Evolutionary conservation across 2,329 filamentous ascomycete genomes (phyloP).

Genomic region (Myriosclerotinia scirpicola): DNA sequence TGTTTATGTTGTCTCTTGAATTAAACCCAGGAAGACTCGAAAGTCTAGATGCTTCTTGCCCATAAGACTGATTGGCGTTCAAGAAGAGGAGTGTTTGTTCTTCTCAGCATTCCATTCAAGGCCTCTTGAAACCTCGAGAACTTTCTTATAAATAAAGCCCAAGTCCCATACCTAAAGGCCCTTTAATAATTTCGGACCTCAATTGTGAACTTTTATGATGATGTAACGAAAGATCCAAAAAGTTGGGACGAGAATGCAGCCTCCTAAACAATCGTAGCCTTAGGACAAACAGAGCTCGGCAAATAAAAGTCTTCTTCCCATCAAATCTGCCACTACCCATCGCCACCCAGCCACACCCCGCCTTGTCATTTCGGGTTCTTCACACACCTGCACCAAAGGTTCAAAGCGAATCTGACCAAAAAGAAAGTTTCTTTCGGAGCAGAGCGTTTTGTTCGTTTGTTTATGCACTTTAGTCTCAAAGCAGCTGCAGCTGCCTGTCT

Average conservation of each 20-base stretch:
- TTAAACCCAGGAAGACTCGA: neutral
- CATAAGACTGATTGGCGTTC: neutral
- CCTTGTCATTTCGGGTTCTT: neutral
- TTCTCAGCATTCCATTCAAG: fast-evolving
- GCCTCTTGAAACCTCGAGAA: neutral
- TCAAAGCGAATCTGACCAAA: too few relatives aligned
- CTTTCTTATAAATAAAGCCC: neutral
- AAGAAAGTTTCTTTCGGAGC: neutral
- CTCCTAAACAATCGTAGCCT: neutral
- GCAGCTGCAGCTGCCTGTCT: neutral
- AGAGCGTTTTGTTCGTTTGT: conserved; percentile 1
- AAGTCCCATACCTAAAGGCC: neutral
- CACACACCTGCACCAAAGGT: too few relatives aligned
- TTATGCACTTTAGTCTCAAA: neutral
- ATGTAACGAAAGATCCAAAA: neutral
- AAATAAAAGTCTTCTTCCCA: neutral
- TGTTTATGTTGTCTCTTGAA: too few relatives aligned
- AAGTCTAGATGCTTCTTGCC: neutral
- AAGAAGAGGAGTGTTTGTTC: neutral
- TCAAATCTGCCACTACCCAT: neutral
- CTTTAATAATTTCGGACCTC: neutral
- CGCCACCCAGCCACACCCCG: neutral
- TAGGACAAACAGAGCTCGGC: neutral
- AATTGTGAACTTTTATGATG: neutral
- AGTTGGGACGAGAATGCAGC: neutral